These are phyloP conservation scores for Lentinula aciculospora DNA, from an alignment of 768 basidiomycete species.

Conservation along the genomic window DNA sequence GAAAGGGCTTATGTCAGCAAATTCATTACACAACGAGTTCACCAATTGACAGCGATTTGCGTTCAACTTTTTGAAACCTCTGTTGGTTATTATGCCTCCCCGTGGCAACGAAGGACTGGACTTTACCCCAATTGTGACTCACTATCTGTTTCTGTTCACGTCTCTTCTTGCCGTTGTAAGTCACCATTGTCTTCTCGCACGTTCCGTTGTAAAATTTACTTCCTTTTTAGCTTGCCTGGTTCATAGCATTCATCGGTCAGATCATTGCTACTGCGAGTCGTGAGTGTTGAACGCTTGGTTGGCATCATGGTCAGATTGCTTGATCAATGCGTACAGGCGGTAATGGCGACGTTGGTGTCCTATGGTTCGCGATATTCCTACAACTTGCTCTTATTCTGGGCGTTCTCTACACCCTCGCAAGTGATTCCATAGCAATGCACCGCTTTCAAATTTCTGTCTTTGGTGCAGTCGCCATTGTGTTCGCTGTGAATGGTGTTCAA, in stretches of 20 bases:
- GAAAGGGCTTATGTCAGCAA: not conserved
- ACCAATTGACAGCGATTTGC: not conserved
- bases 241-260: constrained; percentile 74
- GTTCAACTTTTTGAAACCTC: constrained; percentile 3
- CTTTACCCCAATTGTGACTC: constrained; percentile 84
- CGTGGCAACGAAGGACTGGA: constrained; percentile 66
- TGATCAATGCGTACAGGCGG: constrained; percentile 21
- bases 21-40: not conserved
- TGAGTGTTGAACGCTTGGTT: constrained; percentile 17
- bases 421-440: constrained; percentile 89
- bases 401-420: constrained; percentile 73
- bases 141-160: constrained; percentile 89
- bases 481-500: constrained; percentile 73
- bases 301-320: not conserved
- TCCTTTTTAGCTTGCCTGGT: constrained; percentile 50
- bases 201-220: constrained; percentile 8
- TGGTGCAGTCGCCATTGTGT: constrained; percentile 81
- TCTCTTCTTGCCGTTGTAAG: constrained; percentile 75
- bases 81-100: constrained; percentile 37
- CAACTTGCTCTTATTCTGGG: constrained; percentile 68
- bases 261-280: constrained; percentile 54
- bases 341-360: constrained; percentile 46
- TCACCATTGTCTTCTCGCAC: constrained; percentile 9
- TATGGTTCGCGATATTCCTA: constrained; percentile 86
- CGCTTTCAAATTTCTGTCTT: constrained; percentile 89